These are phyloP conservation scores for Sedum album DNA, from an alignment of 164 flowering plant species.

Conservation along the genomic window DNA sequence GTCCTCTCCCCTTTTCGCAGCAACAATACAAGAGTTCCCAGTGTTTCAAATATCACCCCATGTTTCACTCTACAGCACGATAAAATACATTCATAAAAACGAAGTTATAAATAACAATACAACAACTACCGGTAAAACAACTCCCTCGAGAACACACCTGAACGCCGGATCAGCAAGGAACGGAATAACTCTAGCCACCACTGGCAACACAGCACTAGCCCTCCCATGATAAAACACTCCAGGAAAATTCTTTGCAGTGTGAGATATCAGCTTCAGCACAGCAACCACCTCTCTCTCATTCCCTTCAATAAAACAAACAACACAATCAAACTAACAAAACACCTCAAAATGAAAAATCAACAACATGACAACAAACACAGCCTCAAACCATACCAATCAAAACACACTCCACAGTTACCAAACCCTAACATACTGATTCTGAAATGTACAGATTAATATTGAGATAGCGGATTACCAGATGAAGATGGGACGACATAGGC, in stretches of 20 bases:
- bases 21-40: constrained; percentile 69
- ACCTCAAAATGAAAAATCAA: background rate
- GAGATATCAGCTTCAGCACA: constrained; percentile 69
- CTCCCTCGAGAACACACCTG: constrained; percentile 22
- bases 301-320: constrained; percentile 29
- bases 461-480: constrained; percentile 44
- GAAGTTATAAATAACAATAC: background rate
- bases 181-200: constrained; percentile 70
- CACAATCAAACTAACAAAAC: background rate
- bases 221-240: constrained; percentile 84
- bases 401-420: background rate
- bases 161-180: constrained; percentile 78
- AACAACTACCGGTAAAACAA: background rate
- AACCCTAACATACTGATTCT: background rate
- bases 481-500: constrained; percentile 75
- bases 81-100: background rate
- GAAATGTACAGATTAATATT: no score
- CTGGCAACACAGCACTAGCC: constrained; percentile 59
- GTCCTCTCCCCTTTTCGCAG: constrained; percentile 80
- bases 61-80: constrained; percentile 45
- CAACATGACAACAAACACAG: background rate
- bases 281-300: constrained; percentile 87
- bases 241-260: constrained; percentile 70
- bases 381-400: background rate
- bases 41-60: constrained; percentile 69